These are phyloP conservation scores for Rubia balearica DNA, from an alignment of 305 asterid species.

Conservation along the genomic window DNA sequence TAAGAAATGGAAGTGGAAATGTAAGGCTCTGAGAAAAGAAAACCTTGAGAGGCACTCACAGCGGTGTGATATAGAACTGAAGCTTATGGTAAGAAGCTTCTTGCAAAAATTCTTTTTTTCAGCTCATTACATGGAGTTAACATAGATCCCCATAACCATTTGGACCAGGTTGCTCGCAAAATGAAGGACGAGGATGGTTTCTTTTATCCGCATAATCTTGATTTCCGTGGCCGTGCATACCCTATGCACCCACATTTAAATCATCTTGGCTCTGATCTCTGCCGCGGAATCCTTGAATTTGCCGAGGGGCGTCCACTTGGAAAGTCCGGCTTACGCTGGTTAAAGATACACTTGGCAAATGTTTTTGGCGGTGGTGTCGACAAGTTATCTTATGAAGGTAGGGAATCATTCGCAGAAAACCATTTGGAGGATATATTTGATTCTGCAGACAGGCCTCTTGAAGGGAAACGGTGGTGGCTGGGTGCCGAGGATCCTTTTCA, in stretches of 20 bases:
- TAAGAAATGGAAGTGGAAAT: constrained; percentile 93
- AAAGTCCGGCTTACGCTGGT: constrained; percentile 76
- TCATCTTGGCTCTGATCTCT: constrained; percentile 94
- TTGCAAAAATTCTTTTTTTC: constrained; percentile 10
- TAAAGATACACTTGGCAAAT: constrained; percentile 84
- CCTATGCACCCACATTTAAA: constrained; percentile 98
- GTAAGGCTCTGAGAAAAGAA: constrained; percentile 54
- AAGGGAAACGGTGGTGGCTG: constrained; percentile 96
- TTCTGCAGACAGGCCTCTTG: constrained; percentile 95
- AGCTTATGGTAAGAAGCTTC: constrained; percentile 75
- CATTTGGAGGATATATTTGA: constrained; percentile 84
- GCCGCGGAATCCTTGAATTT: constrained; percentile 90
- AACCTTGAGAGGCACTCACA: constrained; percentile 88
- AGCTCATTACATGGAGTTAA: not conserved
- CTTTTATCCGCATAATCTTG: constrained; percentile 92
- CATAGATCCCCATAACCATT: constrained; percentile 14
- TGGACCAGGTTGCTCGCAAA: constrained; percentile 88
- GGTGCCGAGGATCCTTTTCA: constrained; percentile 96
- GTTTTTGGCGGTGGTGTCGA: constrained; percentile 87
- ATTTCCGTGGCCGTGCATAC: constrained; percentile 97
- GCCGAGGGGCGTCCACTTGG: constrained; percentile 96
- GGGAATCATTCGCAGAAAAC: constrained; percentile 68
- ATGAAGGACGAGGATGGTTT: constrained; percentile 95
- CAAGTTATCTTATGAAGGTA: constrained; percentile 81
- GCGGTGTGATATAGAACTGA: constrained; percentile 92